Evolutionary conservation across 2,329 filamentous ascomycete genomes (phyloP), one percentile per base, ranked within the genome.

Genomic region (Pseudogymnoascus sp.): DNA sequence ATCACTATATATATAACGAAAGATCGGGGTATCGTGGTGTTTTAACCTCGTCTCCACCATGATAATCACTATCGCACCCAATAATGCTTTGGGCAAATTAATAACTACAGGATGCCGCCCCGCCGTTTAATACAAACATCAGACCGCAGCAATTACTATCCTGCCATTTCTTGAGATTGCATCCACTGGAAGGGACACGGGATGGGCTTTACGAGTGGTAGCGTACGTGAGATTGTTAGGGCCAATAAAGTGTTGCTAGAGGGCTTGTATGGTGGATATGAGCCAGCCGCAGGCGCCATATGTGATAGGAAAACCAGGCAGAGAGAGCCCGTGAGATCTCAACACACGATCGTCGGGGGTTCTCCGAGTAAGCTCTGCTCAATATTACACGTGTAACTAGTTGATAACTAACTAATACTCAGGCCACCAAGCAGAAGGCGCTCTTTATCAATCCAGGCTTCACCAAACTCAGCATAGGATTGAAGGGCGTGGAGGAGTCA

Each of bases 131-230:
- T 95, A 94, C 70, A 90, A 95, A 75, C 76, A 82, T 66, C 90
- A 95, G 74, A 89, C 90, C 0, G 90, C 90, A 0, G 89, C 89
- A 7, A 95, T 89, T 0, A 95, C 90, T 0, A 92, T 95, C 73
- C 74, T 95, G 35, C 95, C 94, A 69, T 77, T 90, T 45, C 79
- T 95, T 12, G 89, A 95, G 69, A 84, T 82, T 58, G 90, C 90
- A 0, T 76, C 80, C 26, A 85, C 83, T 0, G 90, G 90, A 23
- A 90, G 90, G 52, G 90, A 95, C 69, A 95, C 90, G 0, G 75
- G 92, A 5, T 95, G 94, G 68, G 82, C 79, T 52, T 86, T 92
- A 69, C 82, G 86, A 66, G 89, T 78, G 0, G 85, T 86, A 71
- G 90, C 90, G 0, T 95, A 95, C 71, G 80, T 83, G 63, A 80